Evolutionary conservation across 2,329 filamentous ascomycete genomes (phyloP), one percentile per base, ranked within the genome.

Genomic region (Epichloe scottii): DNA sequence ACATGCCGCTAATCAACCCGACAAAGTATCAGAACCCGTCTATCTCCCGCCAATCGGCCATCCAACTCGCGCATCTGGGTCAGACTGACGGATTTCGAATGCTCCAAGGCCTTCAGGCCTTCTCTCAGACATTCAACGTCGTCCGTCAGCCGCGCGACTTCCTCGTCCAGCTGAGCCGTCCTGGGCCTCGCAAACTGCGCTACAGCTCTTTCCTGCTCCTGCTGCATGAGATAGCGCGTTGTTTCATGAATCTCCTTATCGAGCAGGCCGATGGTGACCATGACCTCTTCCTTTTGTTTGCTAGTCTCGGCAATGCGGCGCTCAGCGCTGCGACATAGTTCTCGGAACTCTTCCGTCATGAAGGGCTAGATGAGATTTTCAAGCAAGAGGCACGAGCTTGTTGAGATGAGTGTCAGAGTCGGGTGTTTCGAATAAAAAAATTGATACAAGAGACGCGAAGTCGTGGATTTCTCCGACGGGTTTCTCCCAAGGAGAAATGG

Each of bases 241-340:
- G 46, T 52, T 42, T 48, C 50, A 19, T 43, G 39, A 26, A 49
- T 52, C 35, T 52, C 23, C 19, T 33, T 49, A 26, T 52, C 50
- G 21, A 52, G 19, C 46, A 44, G 8, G 33, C 50, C 46, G 34
- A 52, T 40, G 14, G n/a, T 46, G 12, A 17, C 1, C 50, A 52
- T 49, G n/a, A 52, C n/a, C 15, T 48, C n/a, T 15, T 49, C 50
- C 35, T 46, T 49, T 7, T 49, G 15, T 2, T 17, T 23, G n/a
- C 4, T 45, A 6, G 21, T 40, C 17, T 46, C 41, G 12, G 41
- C 41, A 35, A 49, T 41, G 34, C 50, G 50, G 17, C 33, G 19
- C 26, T 45, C 39, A 12, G 46, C 46, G 15, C n/a, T 35, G 37
- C n/a, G 35, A 37, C 15, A 46, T 45, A n/a, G 6, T 14, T 47